phyloP scores from a whole-genome alignment of 2,329 filamentous ascomycete species.

The Claviceps maximensis region DNA sequence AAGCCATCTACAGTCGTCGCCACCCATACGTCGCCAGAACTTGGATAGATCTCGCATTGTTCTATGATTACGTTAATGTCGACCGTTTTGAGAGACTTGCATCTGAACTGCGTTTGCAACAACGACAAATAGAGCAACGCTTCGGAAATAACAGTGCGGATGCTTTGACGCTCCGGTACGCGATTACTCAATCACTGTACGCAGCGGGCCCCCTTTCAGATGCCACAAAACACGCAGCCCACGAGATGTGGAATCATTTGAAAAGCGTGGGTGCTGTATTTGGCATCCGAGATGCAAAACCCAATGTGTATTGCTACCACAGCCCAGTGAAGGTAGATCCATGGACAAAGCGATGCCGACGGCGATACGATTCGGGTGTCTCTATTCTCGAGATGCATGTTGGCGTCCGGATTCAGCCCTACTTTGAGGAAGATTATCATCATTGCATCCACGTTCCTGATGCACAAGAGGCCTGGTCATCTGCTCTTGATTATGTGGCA shows the following conservation, averaged over 20 bases:
- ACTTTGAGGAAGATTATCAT: constrained; percentile 33
- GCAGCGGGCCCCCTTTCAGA: constrained; percentile 21
- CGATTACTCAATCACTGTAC: constrained; percentile 27
- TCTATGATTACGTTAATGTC: constrained; percentile 23
- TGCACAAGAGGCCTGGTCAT: constrained; percentile 23
- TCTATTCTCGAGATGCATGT: constrained; percentile 25
- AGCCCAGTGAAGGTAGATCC: constrained; percentile 31
- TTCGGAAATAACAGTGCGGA: constrained; percentile 21
- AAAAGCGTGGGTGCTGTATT: constrained; percentile 23
- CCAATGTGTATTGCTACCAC: constrained; percentile 29
- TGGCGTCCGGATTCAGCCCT: constrained; percentile 24
- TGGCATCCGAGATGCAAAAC: constrained; percentile 22
- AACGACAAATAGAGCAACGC: constrained; percentile 22
- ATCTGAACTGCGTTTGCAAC: constrained; percentile 22
- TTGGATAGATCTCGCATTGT: constrained; percentile 28
- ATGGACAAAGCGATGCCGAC: constrained; percentile 28
- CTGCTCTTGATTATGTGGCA: constrained; percentile 19
- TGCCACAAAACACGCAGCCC: constrained; percentile 21
- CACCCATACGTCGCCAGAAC: constrained; percentile 30
- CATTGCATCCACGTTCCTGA: constrained; percentile 25
- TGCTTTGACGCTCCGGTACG: constrained; percentile 26
- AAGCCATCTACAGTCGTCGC: constrained; percentile 28
- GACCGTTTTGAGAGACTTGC: constrained; percentile 25
- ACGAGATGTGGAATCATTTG: constrained; percentile 25
- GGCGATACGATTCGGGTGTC: constrained; percentile 25